Conservation (phyloP, 2,329 filamentous ascomycete species). For the Microcyclospora pomicola region DNA sequence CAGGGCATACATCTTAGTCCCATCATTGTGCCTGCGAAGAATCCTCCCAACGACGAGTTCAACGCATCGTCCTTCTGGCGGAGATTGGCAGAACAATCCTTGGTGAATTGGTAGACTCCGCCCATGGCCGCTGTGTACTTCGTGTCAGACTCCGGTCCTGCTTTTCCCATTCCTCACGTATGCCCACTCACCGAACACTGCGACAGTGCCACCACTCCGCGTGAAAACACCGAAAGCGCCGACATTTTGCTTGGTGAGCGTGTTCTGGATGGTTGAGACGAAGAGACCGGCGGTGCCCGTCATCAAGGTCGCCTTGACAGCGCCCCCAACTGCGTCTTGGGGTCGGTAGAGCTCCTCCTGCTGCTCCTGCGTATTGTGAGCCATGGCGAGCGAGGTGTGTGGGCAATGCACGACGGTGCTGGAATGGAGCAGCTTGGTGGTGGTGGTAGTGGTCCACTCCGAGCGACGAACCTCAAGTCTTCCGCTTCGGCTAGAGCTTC, state of each 20-base stretch:
- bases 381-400: too few species aligned
- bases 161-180: background rate
- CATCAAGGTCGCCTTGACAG: slow-evolving; percentile 50
- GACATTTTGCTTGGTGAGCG: slow-evolving; percentile 67
- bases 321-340: slow-evolving; percentile 58
- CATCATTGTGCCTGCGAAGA: slow-evolving; percentile 57
- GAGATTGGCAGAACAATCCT: slow-evolving; percentile 66
- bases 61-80: slow-evolving; percentile 69
- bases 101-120: slow-evolving; percentile 64
- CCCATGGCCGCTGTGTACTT: slow-evolving; percentile 52
- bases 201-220: slow-evolving; percentile 61
- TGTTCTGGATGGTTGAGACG: slow-evolving; percentile 71
- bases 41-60: slow-evolving; percentile 63
- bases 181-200: slow-evolving; percentile 41
- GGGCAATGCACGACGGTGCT: too few species aligned
- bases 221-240: slow-evolving; percentile 71
- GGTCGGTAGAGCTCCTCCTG: slow-evolving; percentile 42
- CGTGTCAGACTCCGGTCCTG: slow-evolving; percentile 8
- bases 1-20: slow-evolving; percentile 53
- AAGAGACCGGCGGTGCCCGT: slow-evolving; percentile 56
- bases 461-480: too few species aligned
- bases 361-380: too few species aligned
- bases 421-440: too few species aligned
- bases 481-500: too few species aligned
- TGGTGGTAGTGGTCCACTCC: too few species aligned